Base-by-base conservation (phyloP, 2,329 filamentous ascomycete species). In the Cytospora piceicola region DNA sequence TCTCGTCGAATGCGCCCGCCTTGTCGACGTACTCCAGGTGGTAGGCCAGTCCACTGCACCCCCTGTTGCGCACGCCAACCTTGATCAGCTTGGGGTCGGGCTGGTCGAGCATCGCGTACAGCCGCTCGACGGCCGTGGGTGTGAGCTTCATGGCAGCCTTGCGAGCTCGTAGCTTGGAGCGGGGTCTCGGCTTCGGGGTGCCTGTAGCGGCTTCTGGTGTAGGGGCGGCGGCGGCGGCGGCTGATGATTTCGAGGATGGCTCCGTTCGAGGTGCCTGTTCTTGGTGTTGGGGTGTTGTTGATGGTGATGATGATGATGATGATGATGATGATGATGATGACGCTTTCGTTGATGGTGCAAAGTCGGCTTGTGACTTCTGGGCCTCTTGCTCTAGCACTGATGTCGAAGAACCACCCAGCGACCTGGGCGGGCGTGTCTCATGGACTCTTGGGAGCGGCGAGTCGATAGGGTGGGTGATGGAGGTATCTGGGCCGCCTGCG, bases 11-110 rank as follows among this genome's bases (percentile, higher is more conserved):
- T 46, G 86, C 82, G 4, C 89, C 93, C 0, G 94, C 86, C 82
- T 94, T 94, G 72, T 98, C 94, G 58, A 98, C 94, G 72, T 94
- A 99, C 78, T 98, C 94, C 32, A 99, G 82, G 74, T 97, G 88
- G 76, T 99, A 99, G 36, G 94, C 90, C 70, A 98, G 81, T 20
- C 95, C 95, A 61, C 93, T 97, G 78, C 95, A 99, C 12, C 95
- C 95, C 70, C 93, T 87, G 78, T 97, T 97, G 77, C 90, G 93
- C 68, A 98, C 95, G 15, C 95, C 94, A 7, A 99, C 92, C 72
- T 95, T 90, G 76, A 99, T 97, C 70, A 97, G 84, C 80, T 97
- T 96, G 2, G 94, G 93, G 30, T 95, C 88, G 0, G 95, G 95
- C 73, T 93, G 90, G 68, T 94, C 87, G 8, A 97, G 85, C 46